Percentiles rank a stretch among this genome's conserved stretches.
Evolutionary conservation across 345 rosid species (phyloP).

Genomic region (Rhodamnia argentea): DNA sequence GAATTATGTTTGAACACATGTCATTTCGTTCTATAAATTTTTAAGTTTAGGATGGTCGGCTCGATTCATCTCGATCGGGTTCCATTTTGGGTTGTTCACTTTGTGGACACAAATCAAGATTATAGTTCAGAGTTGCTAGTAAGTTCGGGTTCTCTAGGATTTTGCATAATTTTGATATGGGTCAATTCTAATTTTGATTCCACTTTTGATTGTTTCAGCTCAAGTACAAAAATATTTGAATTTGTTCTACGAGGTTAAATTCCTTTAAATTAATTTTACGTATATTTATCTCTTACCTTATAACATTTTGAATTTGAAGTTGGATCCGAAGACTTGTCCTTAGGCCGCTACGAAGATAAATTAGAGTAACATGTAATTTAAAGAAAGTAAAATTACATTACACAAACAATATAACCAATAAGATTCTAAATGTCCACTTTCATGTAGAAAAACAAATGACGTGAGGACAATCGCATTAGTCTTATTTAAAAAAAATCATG

Average conservation of each 20-base stretch:
- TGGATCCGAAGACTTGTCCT: not conserved
- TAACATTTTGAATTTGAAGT: not conserved
- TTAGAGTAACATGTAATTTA: not conserved
- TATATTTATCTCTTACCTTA: not conserved
- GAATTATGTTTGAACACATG: not conserved
- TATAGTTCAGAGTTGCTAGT: rapidly evolving
- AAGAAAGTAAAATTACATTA: not conserved
- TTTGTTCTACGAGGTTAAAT: not conserved
- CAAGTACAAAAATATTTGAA: not conserved
- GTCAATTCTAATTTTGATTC: not conserved
- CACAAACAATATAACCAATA: not conserved
- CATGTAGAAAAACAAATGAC: not conserved
- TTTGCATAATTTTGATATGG: not conserved
- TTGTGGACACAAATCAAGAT: not conserved
- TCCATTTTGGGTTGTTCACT: rapidly evolving
- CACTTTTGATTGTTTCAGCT: not conserved
- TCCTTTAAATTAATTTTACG: not conserved
- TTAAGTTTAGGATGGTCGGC: not conserved
- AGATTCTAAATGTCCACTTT: not conserved
- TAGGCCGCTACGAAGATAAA: not conserved
- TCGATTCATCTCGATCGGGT: rapidly evolving
- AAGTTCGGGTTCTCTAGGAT: not conserved
- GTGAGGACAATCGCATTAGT: not conserved
- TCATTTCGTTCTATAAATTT: not conserved
- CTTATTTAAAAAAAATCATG: not conserved